Conservation (phyloP, 2,329 filamentous ascomycete genomes). For the Colletotrichum destructivum region DNA sequence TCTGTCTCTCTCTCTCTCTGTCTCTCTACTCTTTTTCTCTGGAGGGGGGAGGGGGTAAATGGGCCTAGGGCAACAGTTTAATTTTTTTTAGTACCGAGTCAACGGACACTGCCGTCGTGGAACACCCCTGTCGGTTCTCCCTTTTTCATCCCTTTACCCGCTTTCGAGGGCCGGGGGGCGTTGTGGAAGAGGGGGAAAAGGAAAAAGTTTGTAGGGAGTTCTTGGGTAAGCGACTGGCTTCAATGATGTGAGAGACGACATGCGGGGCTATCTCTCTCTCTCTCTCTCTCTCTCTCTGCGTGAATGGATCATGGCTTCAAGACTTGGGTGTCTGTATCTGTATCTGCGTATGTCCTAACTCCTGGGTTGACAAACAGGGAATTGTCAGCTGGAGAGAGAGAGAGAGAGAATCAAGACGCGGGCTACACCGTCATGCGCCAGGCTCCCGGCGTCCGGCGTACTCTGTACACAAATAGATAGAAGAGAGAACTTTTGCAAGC, state of each 20-base stretch:
- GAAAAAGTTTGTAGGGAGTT: not conserved
- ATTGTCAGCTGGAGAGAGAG: too few species aligned
- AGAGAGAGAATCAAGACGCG: too few species aligned
- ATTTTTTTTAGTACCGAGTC: slow-evolving; percentile 8
- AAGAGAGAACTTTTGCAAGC: not conserved
- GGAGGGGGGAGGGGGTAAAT: slow-evolving; percentile 9
- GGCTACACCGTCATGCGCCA: not conserved
- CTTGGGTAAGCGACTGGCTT: not conserved
- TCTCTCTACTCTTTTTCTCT: not conserved
- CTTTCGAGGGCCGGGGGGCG: not conserved
- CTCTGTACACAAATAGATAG: too few species aligned
- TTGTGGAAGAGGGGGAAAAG: not conserved
- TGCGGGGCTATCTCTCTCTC: too few species aligned
- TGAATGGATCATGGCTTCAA: too few species aligned
- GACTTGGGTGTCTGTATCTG: too few species aligned
- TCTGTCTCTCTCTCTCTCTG: not conserved
- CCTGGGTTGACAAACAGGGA: too few species aligned
- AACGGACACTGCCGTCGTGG: slow-evolving; percentile 5
- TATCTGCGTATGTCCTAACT: too few species aligned
- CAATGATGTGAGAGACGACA: too few species aligned
- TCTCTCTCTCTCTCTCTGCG: too few species aligned
- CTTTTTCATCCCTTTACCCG: slow-evolving; percentile 14
- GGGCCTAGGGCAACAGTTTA: slow-evolving; percentile 33
- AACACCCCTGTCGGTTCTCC: slow-evolving; percentile 6
- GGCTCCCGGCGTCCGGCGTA: not conserved